Conservation (phyloP, 2,329 filamentous ascomycete genomes). For the Diaporthe vexans region DNA sequence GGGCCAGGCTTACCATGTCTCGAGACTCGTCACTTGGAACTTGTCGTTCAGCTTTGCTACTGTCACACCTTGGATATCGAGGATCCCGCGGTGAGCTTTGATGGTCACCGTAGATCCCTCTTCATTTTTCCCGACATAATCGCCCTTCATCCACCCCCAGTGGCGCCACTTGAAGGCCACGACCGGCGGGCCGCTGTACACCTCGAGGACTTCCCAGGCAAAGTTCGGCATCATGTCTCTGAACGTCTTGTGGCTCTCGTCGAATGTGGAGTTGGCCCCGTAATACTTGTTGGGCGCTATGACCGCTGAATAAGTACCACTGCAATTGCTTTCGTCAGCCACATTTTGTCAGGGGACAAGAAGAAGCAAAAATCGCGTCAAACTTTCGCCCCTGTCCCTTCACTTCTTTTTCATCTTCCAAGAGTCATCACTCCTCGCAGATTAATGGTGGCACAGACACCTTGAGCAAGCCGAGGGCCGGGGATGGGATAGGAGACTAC, state of each 20-base stretch:
- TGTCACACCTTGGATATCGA: constrained; percentile 75
- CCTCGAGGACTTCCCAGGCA: constrained; percentile 78
- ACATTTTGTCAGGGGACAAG: background rate
- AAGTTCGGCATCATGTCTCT: constrained; percentile 82
- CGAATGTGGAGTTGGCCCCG: constrained; percentile 65
- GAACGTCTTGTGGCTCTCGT: constrained; percentile 77
- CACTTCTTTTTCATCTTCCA: background rate
- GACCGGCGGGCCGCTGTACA: constrained; percentile 74
- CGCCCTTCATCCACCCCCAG: constrained; percentile 76
- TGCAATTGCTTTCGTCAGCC: constrained; percentile 25
- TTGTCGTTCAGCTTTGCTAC: constrained; percentile 73
- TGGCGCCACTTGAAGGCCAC: constrained; percentile 77
- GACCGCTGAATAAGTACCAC: constrained; percentile 75
- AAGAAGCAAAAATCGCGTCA: constrained; percentile 22
- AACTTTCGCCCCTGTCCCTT: background rate
- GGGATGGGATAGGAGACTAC: background rate
- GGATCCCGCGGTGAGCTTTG: constrained; percentile 71
- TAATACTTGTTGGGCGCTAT: constrained; percentile 75
- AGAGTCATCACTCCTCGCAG: background rate
- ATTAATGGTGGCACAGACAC: constrained; percentile 1
- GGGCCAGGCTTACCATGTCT: constrained; percentile 36
- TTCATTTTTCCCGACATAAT: constrained; percentile 76
- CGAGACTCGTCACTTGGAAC: constrained; percentile 60
- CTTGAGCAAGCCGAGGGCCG: background rate
- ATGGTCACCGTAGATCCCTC: constrained; percentile 73